Conservation (phyloP, 805 yeast species). For the Lipomyces mesembrius region DNA sequence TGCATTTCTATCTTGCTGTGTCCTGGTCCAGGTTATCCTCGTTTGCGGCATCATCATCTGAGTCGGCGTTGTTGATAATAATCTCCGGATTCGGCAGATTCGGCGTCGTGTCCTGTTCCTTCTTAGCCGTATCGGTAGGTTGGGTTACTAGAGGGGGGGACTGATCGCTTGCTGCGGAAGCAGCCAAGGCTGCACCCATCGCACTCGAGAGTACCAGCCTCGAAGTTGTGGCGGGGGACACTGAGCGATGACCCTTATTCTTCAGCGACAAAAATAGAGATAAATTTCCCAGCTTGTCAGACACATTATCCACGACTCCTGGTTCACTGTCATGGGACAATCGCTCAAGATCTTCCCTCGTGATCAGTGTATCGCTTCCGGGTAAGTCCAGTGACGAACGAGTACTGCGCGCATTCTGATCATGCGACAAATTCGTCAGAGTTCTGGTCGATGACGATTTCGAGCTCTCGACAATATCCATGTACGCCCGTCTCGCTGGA, state of each 20-base stretch:
- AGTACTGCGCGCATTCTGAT: background rate
- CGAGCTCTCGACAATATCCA: conserved; percentile 40
- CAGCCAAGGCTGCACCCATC: conserved; percentile 27
- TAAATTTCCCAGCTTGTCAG: conserved; percentile 1
- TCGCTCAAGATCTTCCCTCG: conserved; percentile 2
- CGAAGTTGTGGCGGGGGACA: conserved; percentile 10
- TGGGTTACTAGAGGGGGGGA: background rate
- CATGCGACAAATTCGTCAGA: conserved; percentile 11
- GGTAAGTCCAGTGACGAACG: conserved; percentile 11
- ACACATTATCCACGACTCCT: background rate
- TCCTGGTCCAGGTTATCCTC: background rate
- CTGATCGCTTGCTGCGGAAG: conserved; percentile 16
- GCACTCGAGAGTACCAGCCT: conserved; percentile 21
- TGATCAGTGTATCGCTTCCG: background rate
- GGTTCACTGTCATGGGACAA: conserved; percentile 22
- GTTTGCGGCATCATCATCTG: conserved; percentile 4
- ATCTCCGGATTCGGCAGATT: conserved; percentile 18
- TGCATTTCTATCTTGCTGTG: conserved; percentile 5
- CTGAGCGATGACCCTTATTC: background rate
- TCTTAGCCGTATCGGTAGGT: background rate
- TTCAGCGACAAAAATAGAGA: conserved; percentile 11
- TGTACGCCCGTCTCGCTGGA: conserved; percentile 41
- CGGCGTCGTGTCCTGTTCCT: background rate
- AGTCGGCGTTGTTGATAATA: conserved; percentile 22
- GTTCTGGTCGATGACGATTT: conserved; percentile 26